Percentiles rank a stretch among this genome's conserved stretches.
Evolutionary conservation across 1,139 yeast species (phyloP).

Genomic region (Magnusiomyces magnusii): DNA sequence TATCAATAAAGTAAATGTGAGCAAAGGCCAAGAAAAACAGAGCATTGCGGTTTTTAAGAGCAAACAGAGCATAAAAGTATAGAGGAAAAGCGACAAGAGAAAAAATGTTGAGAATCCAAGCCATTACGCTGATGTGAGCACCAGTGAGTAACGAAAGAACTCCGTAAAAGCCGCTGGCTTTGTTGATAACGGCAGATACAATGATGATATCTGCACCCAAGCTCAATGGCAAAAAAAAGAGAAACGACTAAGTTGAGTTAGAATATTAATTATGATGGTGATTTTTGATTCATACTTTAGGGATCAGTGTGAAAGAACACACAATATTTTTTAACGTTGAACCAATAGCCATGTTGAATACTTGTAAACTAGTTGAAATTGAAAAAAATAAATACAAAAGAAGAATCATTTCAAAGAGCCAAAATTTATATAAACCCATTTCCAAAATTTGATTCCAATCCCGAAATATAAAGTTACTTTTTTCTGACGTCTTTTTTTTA

Average conservation of each 20-base stretch:
- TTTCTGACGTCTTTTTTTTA: no score
- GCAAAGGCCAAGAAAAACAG: slow-evolving; percentile 53
- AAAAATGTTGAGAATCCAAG: slow-evolving; percentile 70
- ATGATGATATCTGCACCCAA: slow-evolving; percentile 80
- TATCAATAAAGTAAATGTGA: slow-evolving; percentile 57
- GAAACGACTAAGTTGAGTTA: slow-evolving; percentile 32
- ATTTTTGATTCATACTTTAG: not conserved
- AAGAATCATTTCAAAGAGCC: no score
- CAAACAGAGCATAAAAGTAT: slow-evolving; percentile 53
- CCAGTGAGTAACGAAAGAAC: slow-evolving; percentile 77
- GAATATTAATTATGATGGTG: not conserved
- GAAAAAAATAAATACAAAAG: no score
- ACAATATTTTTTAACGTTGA: not conserved
- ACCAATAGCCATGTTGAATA: not conserved
- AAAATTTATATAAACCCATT: no score
- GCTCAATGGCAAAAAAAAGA: slow-evolving; percentile 64
- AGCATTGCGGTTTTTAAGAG: slow-evolving; percentile 42
- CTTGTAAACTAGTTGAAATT: not conserved
- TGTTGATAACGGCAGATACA: slow-evolving; percentile 75
- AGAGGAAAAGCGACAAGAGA: slow-evolving; percentile 60
- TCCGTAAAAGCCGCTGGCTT: slow-evolving; percentile 86
- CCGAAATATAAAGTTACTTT: no score
- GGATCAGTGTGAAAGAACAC: not conserved
- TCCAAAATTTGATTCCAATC: no score
- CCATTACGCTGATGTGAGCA: slow-evolving; percentile 74